Conservation (phyloP, 345 rosid species). For the Ceriops zippeliana region DNA sequence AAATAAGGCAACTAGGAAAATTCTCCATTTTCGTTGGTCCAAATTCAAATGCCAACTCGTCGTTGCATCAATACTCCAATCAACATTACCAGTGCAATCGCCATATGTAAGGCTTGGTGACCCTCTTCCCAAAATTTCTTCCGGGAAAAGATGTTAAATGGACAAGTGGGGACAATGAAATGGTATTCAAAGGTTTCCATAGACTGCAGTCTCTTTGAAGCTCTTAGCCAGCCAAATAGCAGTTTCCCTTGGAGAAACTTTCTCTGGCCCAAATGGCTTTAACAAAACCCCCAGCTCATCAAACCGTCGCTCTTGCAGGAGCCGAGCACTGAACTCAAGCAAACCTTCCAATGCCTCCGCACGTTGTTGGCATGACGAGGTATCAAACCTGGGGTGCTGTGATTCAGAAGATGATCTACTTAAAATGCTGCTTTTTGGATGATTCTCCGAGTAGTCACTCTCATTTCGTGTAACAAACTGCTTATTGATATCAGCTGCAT, state of each 20-base stretch:
- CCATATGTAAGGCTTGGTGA: conserved; percentile 5
- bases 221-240: conserved; percentile 33
- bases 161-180: neutral
- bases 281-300: conserved; percentile 25
- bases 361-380: conserved; percentile 26
- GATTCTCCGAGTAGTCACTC: conserved; percentile 28
- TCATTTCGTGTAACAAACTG: conserved; percentile 8
- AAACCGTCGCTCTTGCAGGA: conserved; percentile 24
- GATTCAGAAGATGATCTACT: conserved; percentile 7
- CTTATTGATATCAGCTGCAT: neutral
- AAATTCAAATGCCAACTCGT: too few species aligned
- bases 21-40: too few species aligned
- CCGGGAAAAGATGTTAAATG: neutral
- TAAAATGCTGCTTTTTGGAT: conserved; percentile 11
- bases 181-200: neutral
- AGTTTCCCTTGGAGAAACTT: conserved; percentile 30
- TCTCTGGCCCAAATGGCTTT: conserved; percentile 28
- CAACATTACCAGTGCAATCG: neutral
- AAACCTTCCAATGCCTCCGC: conserved; percentile 31
- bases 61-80: too few species aligned
- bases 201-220: conserved; percentile 25
- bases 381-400: conserved; percentile 16
- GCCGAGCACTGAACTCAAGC: conserved; percentile 26
- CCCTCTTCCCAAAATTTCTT: neutral
- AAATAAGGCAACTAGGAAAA: too few species aligned